Percentiles rank a stretch among this genome's conserved stretches.
phyloP scores from a whole-genome alignment of 2,329 filamentous ascomycete genomes.

The Penicillium italicum region DNA sequence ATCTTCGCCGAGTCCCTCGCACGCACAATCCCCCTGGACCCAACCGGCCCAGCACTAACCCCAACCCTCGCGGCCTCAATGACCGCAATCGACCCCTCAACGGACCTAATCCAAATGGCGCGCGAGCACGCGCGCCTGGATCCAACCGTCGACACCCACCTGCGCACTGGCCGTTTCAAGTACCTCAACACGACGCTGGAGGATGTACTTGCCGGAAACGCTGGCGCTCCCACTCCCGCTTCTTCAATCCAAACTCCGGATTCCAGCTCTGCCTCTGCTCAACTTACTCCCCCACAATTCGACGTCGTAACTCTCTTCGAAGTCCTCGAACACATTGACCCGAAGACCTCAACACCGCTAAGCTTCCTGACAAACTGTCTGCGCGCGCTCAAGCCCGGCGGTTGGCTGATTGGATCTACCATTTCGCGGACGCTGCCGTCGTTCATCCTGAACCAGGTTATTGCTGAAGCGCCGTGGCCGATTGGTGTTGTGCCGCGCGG shows the following conservation, averaged over 20 bases:
- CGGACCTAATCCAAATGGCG: conserved; percentile 58
- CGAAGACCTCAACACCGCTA: conserved; percentile 70
- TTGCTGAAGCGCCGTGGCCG: conserved; percentile 74
- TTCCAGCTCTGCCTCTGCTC: neutral
- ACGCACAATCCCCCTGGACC: conserved; percentile 36
- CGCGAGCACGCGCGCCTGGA: conserved; percentile 71
- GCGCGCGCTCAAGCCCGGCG: conserved; percentile 75
- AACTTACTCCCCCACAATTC: conserved; percentile 44
- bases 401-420: conserved; percentile 89
- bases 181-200: conserved; percentile 80
- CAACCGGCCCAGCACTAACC: conserved; percentile 19
- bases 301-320: conserved; percentile 89
- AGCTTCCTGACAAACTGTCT: conserved; percentile 56
- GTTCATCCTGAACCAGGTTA: conserved; percentile 87
- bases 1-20: conserved; percentile 78
- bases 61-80: conserved; percentile 41
- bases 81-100: conserved; percentile 46
- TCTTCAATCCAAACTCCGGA: neutral
- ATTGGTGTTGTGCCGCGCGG: conserved; percentile 79
- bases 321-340: conserved; percentile 86
- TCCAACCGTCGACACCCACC: conserved; percentile 56
- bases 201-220: conserved; percentile 28
- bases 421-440: conserved; percentile 86
- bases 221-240: conserved; percentile 2
- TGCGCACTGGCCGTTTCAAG: conserved; percentile 55